Evolutionary conservation across 148 eudicot genomes (phyloP).

Genomic region (Persicaria maculosa): DNA sequence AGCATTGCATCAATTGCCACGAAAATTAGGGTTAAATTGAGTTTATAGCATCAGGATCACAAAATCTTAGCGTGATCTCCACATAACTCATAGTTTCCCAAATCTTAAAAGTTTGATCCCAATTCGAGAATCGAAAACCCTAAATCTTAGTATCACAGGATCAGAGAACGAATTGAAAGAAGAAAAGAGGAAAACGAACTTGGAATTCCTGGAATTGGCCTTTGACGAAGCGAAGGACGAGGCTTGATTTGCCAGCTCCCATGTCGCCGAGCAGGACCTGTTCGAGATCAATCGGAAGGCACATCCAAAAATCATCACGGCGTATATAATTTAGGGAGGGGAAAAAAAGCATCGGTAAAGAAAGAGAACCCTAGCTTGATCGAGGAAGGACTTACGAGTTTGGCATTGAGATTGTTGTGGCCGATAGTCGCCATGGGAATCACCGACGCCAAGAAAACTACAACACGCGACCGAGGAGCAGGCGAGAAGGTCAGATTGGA

Average conservation of each 20-base stretch:
- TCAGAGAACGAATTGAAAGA: background rate
- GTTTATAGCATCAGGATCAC: background rate
- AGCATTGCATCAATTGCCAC: background rate
- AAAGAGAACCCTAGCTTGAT: too few species aligned
- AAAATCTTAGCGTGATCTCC: background rate
- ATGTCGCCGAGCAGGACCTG: slow-evolving; percentile 97
- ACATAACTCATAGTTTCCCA: background rate
- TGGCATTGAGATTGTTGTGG: slow-evolving; percentile 88
- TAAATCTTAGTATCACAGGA: background rate
- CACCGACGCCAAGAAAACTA: background rate
- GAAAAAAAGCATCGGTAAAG: too few species aligned
- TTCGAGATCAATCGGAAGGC: slow-evolving; percentile 9
- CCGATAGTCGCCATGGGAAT: slow-evolving; percentile 53
- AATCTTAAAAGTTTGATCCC: background rate
- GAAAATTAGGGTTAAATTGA: background rate
- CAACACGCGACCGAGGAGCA: background rate
- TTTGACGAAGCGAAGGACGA: slow-evolving; percentile 90
- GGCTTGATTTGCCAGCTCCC: slow-evolving; percentile 99
- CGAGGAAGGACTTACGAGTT: slow-evolving; percentile 19
- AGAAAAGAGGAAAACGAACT: slow-evolving; percentile 24
- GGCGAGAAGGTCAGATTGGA: background rate
- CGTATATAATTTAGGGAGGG: too few species aligned
- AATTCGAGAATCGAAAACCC: background rate
- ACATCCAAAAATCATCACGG: background rate
- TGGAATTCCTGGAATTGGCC: slow-evolving; percentile 96